Base-by-base conservation (phyloP, 1,139 yeast genomes). In the Diutina neorugosa region DNA sequence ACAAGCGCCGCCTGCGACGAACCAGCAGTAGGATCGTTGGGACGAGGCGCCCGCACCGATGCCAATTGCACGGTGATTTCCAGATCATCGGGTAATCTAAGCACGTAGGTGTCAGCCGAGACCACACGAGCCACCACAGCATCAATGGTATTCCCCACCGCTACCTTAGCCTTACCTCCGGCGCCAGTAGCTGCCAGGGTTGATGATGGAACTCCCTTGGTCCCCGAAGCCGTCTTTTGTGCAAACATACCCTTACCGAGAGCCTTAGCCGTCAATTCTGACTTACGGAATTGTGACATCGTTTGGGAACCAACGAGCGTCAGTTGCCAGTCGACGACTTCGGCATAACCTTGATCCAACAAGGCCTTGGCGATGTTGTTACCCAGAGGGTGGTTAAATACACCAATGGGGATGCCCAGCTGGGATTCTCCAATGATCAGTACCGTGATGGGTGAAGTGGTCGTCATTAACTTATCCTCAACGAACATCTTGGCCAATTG, bases 281-380 rank as follows among this genome's bases (percentile, higher is more conserved):
- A 81, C 55, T 73, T 77, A 64, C 96, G 78, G 54, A 85, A 73
- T 34, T 65, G 64, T 3, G 77, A 62, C 91, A 88, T 86, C 48
- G 71, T 71, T 44, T 74, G 67, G 5, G 90, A 71, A 2, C 96
- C 96, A 55, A 89, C 69, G 52, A 81, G 63, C n/a, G 80, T 66
- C 1, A 90, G 81, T 65, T 88, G 96, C 93, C 95, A 86, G 64
- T 88, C 96, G 21, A 84, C 81, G 54, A 87, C 80, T 59, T 82
- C 82, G 8, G 85, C 96, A 48, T 82, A 73, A 9, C 96, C 96
- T 55, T 73, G 74, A 56, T 78, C 80, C 57, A 88, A 73, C 57
- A 88, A 68, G 59, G 80, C 78, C 59, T 82, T 84, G 56, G 86
- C 81, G 60, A 88, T 83, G 56, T 68, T 68, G 62, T 86, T 86